Base-by-base conservation (phyloP, 345 rosid species). In the Rhodamnia argentea region DNA sequence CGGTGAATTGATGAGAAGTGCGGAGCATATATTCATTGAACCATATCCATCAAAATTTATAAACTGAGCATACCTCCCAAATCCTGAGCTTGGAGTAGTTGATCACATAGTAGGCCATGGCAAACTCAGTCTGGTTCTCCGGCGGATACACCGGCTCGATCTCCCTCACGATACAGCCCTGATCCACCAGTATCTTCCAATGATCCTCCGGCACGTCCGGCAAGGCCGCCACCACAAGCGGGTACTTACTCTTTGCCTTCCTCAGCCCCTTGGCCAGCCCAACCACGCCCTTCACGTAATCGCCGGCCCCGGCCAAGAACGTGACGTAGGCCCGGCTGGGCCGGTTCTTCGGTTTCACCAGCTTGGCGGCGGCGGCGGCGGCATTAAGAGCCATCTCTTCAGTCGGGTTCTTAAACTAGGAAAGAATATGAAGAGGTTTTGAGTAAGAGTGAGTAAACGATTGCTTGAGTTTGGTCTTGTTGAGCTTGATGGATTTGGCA, bases 201-300 rank as follows among this genome's bases (percentile, higher is more conserved):
- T 92, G 93, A 32, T 92, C 91, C 78, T 86, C 89, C 0, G 93
- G 93, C 23, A 92, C 93, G 18, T 92, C 93, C 3, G 93, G 93
- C 84, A 92, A 57, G 53, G 87, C 55, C 2, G 93, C 92, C 44
- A 90, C 93, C 83, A 92, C 90, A 0, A 92, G 89, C 1, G 92
- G 91, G 84, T 92, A 90, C 87, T 88, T 87, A 81, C 90, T 90
- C 83, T 83, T 62, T 2, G 51, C 91, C 86, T 89, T 92, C 88
- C 90, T 89, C 84, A 92, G 53, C 11, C 93, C 93, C 86, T 90
- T 92, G 85, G 91, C 91, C 50, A 92, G 44, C 13, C 93, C 91
- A 40, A 90, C 78, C 78, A 70, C 78, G 7, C 78, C 78, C 26
- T 70, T 70, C 78, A 70, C 78, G 78, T 70, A 70, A 32, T 70